Evolutionary conservation across 2,329 filamentous ascomycete genomes (phyloP).

Genomic region (Aspergillus glaucus): DNA sequence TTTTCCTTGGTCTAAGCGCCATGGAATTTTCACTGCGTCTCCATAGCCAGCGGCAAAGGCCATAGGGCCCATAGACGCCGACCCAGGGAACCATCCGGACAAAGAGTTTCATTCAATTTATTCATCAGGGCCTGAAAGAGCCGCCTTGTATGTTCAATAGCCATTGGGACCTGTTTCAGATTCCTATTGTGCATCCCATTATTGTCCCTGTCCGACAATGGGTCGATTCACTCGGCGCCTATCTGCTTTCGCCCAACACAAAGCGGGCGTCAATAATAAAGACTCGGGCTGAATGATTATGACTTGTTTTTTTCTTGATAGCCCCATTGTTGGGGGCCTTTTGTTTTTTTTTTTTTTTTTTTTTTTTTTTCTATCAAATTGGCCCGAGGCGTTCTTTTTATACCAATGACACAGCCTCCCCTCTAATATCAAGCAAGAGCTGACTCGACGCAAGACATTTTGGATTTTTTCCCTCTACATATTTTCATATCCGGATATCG

Average conservation of each 20-base stretch:
- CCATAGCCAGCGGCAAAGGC: too few relatives aligned
- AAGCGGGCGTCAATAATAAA: neutral
- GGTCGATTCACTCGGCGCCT: conserved; percentile 1
- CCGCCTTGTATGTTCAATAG: conserved; percentile 3
- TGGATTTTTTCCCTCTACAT: conserved; percentile 6
- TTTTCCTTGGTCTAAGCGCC: too few relatives aligned
- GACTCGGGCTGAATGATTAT: neutral
- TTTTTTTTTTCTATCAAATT: conserved; percentile 20
- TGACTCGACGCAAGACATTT: neutral
- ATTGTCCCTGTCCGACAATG: conserved; percentile 9
- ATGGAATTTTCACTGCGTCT: too few relatives aligned
- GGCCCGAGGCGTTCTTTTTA: conserved; percentile 16
- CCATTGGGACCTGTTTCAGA: conserved; percentile 15
- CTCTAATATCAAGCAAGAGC: neutral
- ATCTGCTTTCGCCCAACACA: neutral
- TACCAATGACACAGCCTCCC: neutral
- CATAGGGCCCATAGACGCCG: too few relatives aligned
- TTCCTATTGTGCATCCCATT: conserved; percentile 11
- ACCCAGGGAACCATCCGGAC: too few relatives aligned
- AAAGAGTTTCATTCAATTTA: too few relatives aligned
- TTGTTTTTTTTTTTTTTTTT: conserved; percentile 12
- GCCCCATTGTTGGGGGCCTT: conserved; percentile 3
- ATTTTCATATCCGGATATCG: neutral
- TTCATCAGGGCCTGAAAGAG: too few relatives aligned
- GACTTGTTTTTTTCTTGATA: neutral